Percentiles rank a stretch among this genome's conserved stretches.
These are phyloP conservation scores for Salix arbutifolia DNA, from an alignment of 345 rosid genomes.

Conservation along the genomic window DNA sequence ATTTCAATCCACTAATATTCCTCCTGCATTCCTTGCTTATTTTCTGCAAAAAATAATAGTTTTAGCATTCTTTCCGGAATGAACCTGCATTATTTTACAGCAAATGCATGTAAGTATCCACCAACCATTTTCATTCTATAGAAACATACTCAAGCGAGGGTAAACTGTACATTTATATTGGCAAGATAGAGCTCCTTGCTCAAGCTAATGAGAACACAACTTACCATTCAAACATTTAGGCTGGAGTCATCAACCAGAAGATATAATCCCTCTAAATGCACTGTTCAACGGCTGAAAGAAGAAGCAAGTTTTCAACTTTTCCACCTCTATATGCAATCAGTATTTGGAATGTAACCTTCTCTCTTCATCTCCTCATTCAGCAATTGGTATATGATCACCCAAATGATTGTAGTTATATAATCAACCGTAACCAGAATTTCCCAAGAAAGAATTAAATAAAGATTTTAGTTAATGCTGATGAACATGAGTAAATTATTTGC, in stretches of 20 bases:
- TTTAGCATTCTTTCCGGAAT: no score
- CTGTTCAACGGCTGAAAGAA: background rate
- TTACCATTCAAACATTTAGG: background rate
- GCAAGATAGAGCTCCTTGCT: background rate
- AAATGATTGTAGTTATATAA: constrained; percentile 5
- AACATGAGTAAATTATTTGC: background rate
- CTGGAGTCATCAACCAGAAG: constrained; percentile 17
- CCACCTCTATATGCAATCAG: constrained; percentile 10
- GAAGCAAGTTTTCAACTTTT: background rate
- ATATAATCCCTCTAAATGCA: background rate
- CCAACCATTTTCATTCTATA: no score
- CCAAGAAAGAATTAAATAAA: background rate
- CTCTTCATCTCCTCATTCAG: constrained; percentile 62
- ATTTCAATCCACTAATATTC: no score
- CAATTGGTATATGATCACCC: constrained; percentile 31
- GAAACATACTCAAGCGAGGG: background rate
- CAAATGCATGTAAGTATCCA: no score
- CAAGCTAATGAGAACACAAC: background rate
- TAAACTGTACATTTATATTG: background rate
- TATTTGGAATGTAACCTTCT: constrained; percentile 53
- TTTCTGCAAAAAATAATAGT: no score
- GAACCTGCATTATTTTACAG: no score
- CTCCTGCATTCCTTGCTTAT: no score
- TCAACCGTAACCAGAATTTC: background rate
- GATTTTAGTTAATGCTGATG: background rate